phyloP scores from a whole-genome alignment of 441 rosid genomes.

The Rhodomyrtus psidioides region DNA sequence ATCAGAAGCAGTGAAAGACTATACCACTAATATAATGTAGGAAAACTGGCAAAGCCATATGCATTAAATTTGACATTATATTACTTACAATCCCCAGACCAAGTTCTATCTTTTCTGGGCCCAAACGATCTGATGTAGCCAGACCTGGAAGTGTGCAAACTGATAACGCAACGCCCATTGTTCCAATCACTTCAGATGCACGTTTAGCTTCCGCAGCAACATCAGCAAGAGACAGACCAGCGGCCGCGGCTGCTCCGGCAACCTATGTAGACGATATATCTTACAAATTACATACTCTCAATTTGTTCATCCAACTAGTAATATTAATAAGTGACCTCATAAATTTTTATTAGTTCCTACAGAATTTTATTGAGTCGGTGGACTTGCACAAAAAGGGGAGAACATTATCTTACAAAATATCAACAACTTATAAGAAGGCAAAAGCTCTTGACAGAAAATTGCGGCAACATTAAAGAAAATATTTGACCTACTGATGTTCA shows the following conservation, averaged over 20 bases:
- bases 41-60: neutral
- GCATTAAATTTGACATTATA: neutral
- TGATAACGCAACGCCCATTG: constrained; percentile 96
- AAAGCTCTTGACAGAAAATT: neutral
- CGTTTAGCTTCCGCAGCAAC: constrained; percentile 82
- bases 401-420: neutral
- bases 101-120: constrained; percentile 93
- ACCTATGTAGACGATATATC: constrained; percentile 28
- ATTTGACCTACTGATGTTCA: neutral
- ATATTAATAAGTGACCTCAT: neutral
- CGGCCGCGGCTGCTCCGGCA: constrained; percentile 98
- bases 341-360: neutral
- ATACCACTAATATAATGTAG: neutral
- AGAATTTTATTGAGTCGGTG: neutral
- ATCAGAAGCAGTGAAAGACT: neutral
- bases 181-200: constrained; percentile 87
- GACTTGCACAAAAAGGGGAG: neutral
- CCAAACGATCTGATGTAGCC: constrained; percentile 87
- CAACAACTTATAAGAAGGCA: neutral
- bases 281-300: neutral
- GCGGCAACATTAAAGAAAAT: neutral
- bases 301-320: neutral
- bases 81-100: constrained; percentile 96
- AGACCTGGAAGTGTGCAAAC: constrained; percentile 95
- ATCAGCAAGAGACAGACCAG: constrained; percentile 71